phyloP scores from a whole-genome alignment of 352 stramenopile species.

The Phytopythium oedochilum region DNA sequence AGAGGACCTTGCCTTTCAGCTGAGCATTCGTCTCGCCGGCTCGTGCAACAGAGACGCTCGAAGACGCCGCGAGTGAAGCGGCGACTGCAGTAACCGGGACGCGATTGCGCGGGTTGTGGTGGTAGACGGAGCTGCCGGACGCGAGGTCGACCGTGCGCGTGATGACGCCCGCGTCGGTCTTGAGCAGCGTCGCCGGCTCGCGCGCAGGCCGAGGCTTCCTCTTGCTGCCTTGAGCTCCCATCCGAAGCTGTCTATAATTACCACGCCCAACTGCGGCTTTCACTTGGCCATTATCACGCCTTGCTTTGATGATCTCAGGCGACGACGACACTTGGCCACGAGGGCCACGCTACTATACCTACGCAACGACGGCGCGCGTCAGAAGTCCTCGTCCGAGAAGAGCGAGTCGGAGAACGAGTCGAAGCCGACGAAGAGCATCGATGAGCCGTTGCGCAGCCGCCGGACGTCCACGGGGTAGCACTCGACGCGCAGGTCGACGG shows the following conservation, averaged over 20 bases:
- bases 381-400: slow-evolving; percentile 81
- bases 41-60: slow-evolving; percentile 29
- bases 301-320: background rate
- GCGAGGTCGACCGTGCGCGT: slow-evolving; percentile 24
- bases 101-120: slow-evolving; percentile 38
- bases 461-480: slow-evolving; percentile 60
- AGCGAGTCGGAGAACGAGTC: slow-evolving; percentile 39
- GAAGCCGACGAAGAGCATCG: slow-evolving; percentile 72
- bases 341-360: background rate
- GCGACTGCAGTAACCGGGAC: slow-evolving; percentile 5
- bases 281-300: background rate
- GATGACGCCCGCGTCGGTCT: slow-evolving; percentile 47
- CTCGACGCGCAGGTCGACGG: slow-evolving; percentile 38
- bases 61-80: background rate
- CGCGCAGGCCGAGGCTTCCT: slow-evolving; percentile 14
- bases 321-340: background rate
- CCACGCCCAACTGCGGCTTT: background rate
- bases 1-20: slow-evolving; percentile 54
- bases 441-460: slow-evolving; percentile 30
- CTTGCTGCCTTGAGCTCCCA: slow-evolving; percentile 33
- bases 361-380: slow-evolving; percentile 3
- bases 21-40: slow-evolving; percentile 31
- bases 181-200: slow-evolving; percentile 34
- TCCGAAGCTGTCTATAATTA: slow-evolving; percentile 14
- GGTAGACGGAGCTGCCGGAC: slow-evolving; percentile 25